These are phyloP conservation scores for Cerrena zonata DNA, from an alignment of 1,284 basidiomycete species.

Conservation along the genomic window DNA sequence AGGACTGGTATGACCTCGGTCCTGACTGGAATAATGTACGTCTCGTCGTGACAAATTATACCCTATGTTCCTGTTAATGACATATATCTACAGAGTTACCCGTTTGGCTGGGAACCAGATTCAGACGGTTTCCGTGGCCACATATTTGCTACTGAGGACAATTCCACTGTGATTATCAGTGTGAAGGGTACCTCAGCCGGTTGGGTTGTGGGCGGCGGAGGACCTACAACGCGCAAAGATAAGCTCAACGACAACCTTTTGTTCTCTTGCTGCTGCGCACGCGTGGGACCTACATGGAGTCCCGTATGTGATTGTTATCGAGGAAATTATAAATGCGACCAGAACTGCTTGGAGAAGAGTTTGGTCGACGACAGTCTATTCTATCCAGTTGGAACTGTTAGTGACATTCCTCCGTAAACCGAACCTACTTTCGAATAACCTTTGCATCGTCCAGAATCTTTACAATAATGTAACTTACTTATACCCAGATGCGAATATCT, in stretches of 20 bases:
- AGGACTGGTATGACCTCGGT: slow-evolving; percentile 74
- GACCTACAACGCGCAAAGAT: slow-evolving; percentile 85
- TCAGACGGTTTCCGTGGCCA: slow-evolving; percentile 88
- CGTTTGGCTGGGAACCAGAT: slow-evolving; percentile 90
- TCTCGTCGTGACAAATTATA: slow-evolving; percentile 9
- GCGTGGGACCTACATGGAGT: slow-evolving; percentile 89
- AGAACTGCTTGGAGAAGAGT: slow-evolving; percentile 75
- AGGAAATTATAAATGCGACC: slow-evolving; percentile 77
- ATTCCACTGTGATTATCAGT: slow-evolving; percentile 80
- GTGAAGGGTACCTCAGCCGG: slow-evolving; percentile 90
- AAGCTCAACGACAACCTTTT: slow-evolving; percentile 92
- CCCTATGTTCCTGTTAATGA: background rate
- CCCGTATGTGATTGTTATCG: slow-evolving; percentile 90
- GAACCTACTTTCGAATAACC: too few relatives aligned
- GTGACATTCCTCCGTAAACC: too few relatives aligned
- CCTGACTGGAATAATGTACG: slow-evolving; percentile 60
- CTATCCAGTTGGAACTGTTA: slow-evolving; percentile 77
- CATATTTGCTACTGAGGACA: slow-evolving; percentile 80
- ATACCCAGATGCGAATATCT: slow-evolving; percentile 89
- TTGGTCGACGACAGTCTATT: slow-evolving; percentile 83
- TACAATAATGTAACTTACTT: slow-evolving; percentile 92
- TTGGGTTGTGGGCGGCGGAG: slow-evolving; percentile 70
- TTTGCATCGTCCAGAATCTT: slow-evolving; percentile 72
- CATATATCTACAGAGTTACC: slow-evolving; percentile 52
- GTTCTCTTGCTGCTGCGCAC: slow-evolving; percentile 95